Evolutionary conservation across 2,329 filamentous ascomycete genomes (phyloP).

Genomic region (Phoma sp.): DNA sequence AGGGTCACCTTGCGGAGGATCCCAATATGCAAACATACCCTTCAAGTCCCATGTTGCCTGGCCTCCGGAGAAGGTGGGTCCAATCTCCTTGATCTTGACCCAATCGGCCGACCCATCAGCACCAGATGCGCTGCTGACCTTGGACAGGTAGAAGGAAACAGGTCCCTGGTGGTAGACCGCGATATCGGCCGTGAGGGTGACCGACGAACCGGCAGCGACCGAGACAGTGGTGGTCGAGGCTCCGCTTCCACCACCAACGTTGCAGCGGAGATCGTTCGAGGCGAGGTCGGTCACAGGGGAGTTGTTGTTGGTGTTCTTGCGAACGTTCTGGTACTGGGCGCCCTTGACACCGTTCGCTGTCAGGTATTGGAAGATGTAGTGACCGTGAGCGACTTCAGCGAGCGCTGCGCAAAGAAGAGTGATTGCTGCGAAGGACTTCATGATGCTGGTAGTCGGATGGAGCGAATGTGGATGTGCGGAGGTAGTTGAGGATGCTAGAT

Average conservation of each 20-base stretch:
- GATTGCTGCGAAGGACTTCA: conserved; percentile 45
- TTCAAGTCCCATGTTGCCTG: conserved; percentile 43
- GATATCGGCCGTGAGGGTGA: conserved; percentile 45
- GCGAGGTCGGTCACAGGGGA: conserved; percentile 43
- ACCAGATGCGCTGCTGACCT: conserved; percentile 39
- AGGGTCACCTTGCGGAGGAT: background rate
- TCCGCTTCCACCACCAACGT: conserved; percentile 39
- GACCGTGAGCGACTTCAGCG: conserved; percentile 44
- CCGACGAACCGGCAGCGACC: conserved; percentile 42
- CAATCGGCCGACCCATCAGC: conserved; percentile 48
- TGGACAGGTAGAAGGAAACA: conserved; percentile 47
- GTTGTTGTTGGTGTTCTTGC: conserved; percentile 48
- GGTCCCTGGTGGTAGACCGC: conserved; percentile 50
- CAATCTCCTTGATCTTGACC: conserved; percentile 50
- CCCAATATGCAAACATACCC: conserved; percentile 22
- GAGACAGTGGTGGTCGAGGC: conserved; percentile 41
- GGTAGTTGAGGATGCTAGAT: conserved; percentile 9
- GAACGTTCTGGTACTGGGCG: conserved; percentile 44
- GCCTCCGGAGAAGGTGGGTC: conserved; percentile 43
- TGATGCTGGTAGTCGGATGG: conserved; percentile 14
- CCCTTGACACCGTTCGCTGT: conserved; percentile 46
- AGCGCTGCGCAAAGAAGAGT: conserved; percentile 42
- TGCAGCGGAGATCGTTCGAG: conserved; percentile 45
- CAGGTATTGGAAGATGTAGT: conserved; percentile 48
- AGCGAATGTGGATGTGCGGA: conserved; percentile 10